Base-by-base conservation (phyloP, 2,329 filamentous ascomycete species). In the Sphaerulina populicola region DNA sequence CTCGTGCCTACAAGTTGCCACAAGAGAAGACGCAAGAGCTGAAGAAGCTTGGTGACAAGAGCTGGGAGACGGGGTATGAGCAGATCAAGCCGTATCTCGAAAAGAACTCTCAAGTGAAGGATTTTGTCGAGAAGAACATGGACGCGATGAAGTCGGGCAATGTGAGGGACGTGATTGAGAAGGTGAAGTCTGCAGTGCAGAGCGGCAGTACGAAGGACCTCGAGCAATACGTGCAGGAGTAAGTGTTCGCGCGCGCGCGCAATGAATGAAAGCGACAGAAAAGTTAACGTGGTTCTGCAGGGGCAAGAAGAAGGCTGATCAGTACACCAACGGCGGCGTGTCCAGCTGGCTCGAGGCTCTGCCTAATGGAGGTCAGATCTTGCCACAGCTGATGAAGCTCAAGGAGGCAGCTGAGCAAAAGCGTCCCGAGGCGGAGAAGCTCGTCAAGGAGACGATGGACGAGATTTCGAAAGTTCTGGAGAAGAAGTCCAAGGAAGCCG, bases 91-190 rank as follows among this genome's bases (percentile, higher is more conserved):
- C 85, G 0, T 78, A 81, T 53, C 75, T 89, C 0, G 84, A 88
- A 59, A 88, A 88, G 75, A 86, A 80, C 68, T 83, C 85, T n/a
- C 74, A 86, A 70, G 70, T 86, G 52, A 88, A 87, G 73, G 74
- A 87, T 68, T 66, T 88, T 0, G 65, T 89, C 1, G 83, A 87
- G 71, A 73, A 85, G 63, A 89, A 90, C 67, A 74, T 77, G 42
- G 81, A 85, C 50, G 68, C 75, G 0, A 69, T 90, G 44, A 87
- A 85, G 71, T 71, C 79, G 55, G 84, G 83, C 12, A 83, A 88
- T 59, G 69, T 79, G 11, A 71, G 72, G 44, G 79, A 86, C 59
- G 67, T 87, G 0, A 83, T 83, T 62, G 71, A 80, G 46, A 78
- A 80, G 65, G 74, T 82, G 47, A 80, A 79, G 68, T 72, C 75